These are phyloP conservation scores for Cryptococcus sp. DNA, from an alignment of 1,284 basidiomycete genomes.

Conservation along the genomic window DNA sequence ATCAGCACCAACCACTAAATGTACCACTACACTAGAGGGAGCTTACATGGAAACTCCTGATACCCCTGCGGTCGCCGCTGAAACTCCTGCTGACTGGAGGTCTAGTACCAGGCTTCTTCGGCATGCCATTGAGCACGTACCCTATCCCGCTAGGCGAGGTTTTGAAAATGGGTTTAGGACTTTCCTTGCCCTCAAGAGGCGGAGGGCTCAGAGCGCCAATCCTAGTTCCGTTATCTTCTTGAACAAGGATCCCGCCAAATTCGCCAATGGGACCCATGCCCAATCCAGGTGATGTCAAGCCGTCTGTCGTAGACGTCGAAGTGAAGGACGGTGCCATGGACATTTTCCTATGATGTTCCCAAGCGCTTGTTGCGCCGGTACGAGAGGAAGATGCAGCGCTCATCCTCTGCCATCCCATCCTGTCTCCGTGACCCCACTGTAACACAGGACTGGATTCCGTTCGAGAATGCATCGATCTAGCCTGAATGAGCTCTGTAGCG, in stretches of 20 bases:
- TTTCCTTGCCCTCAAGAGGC: slow-evolving; percentile 21
- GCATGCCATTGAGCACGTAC: slow-evolving; percentile 47
- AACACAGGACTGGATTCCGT: slow-evolving; percentile 34
- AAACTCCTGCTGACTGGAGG: slow-evolving; percentile 25
- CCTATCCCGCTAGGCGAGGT: slow-evolving; percentile 41
- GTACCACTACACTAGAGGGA: not conserved
- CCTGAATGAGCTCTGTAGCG: slow-evolving; percentile 34
- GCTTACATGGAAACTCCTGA: slow-evolving; percentile 32
- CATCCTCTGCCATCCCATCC: slow-evolving; percentile 23
- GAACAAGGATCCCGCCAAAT: slow-evolving; percentile 23
- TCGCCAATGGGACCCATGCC: slow-evolving; percentile 42
- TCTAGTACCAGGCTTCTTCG: slow-evolving; percentile 26
- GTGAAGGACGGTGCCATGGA: slow-evolving; percentile 44
- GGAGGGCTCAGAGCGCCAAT: slow-evolving; percentile 27
- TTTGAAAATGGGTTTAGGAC: slow-evolving; percentile 29
- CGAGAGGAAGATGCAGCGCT: slow-evolving; percentile 19
- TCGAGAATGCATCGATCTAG: slow-evolving; percentile 18
- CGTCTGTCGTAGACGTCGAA: slow-evolving; percentile 35
- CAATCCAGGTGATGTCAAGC: slow-evolving; percentile 31
- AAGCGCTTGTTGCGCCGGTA: slow-evolving; percentile 22
- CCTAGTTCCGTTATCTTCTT: slow-evolving; percentile 12
- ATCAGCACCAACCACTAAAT: not conserved
- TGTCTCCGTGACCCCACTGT: slow-evolving; percentile 14
- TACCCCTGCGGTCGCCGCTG: slow-evolving; percentile 19
- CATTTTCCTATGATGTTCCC: slow-evolving; percentile 39